Conservation (phyloP, 2,329 filamentous ascomycete genomes). For the Nigrospora oryzae region DNA sequence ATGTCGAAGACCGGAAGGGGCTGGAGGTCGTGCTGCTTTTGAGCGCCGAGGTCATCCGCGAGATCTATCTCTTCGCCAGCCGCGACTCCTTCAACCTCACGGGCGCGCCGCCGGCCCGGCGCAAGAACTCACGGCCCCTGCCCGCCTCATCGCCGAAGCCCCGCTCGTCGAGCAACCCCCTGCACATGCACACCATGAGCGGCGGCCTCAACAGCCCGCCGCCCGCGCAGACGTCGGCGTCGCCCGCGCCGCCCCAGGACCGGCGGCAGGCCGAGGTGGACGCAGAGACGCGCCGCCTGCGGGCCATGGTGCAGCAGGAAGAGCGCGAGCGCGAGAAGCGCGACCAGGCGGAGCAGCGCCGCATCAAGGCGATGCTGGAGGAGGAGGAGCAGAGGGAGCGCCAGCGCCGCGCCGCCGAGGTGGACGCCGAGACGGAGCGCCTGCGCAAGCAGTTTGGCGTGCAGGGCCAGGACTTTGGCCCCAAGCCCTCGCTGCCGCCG, state of each 20-base stretch:
- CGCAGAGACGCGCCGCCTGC: slow-evolving; percentile 68
- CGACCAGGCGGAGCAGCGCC: slow-evolving; percentile 45
- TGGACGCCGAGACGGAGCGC: slow-evolving; percentile 77
- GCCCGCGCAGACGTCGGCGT: slow-evolving; percentile 24
- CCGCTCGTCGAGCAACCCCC: slow-evolving; percentile 10
- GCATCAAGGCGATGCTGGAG: slow-evolving; percentile 58
- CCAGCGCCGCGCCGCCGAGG: slow-evolving; percentile 43
- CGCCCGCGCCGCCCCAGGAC: slow-evolving; percentile 15
- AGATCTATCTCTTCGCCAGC: slow-evolving; percentile 55
- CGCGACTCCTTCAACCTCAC: slow-evolving; percentile 73
- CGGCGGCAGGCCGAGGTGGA: slow-evolving; percentile 44
- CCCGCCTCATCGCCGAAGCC: slow-evolving; percentile 15
- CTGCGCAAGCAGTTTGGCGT: slow-evolving; percentile 62
- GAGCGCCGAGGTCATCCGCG: slow-evolving; percentile 54
- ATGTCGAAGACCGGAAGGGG: slow-evolving; percentile 90
- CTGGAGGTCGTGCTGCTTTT: slow-evolving; percentile 73
- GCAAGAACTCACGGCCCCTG: slow-evolving; percentile 36
- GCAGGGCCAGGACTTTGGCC: slow-evolving; percentile 31
- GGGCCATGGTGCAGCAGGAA: slow-evolving; percentile 43
- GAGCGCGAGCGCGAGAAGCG: slow-evolving; percentile 47
- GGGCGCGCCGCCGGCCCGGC: slow-evolving; percentile 25
- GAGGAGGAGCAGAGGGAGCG: slow-evolving; percentile 55
- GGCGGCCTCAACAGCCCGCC: slow-evolving; percentile 34
- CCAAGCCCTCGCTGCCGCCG: slow-evolving; percentile 21
- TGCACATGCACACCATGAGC: slow-evolving; percentile 30